Base-by-base conservation (phyloP, 176 grass and related monocot species). In the Avena atlantica region DNA sequence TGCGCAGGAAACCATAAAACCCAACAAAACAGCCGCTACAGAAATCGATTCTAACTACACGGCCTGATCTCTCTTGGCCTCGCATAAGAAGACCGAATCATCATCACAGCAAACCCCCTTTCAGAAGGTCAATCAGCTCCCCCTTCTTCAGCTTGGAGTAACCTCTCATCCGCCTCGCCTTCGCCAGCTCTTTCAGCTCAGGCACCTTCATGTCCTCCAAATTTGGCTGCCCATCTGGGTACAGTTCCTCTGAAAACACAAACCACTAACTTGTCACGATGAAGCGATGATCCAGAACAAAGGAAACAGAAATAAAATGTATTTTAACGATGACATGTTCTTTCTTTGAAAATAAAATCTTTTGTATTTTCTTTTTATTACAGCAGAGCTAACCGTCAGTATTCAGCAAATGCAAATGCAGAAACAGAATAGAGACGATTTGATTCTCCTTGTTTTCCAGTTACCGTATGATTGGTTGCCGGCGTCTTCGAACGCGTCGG, bases 141-240 rank as follows among this genome's bases (percentile, higher is more conserved):
- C 67, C 86, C 81, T 95, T 97, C 80, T 92, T 97, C 58, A 91
- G 47, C 81, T 90, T 95, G 29, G 92, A 87, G 86, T 90, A 95
- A 31, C 93, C 93, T 70, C 84, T 95, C 83, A 97, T 84, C 44
- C 80, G 78, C 60, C 85, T 94, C 21, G 47, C 63, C 34, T 34
- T 95, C 12, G 93, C 95, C 83, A 95, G 3, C 45, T 85, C 89
- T 82, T 87, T 95, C 89, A 95, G 70, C 49, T 93, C 87, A 8
- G 77, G 34, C 51, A 93, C 34, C 69, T 86, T 95, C 95, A 95
- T 87, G 4, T 72, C 87, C 49, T 93, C 91, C 31, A 95, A 7
- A 63, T 87, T 88, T 31, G 27, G 68, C 34, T 50, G 44, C n/a
- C 37, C 24, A 6, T 63, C 71, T 76, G 3, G 12, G 13, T 15